Evolutionary conservation across 495 filamentous ascomycete species (phyloP), one percentile per base, ranked within the genome.

Genomic region (Xylaria sp.): DNA sequence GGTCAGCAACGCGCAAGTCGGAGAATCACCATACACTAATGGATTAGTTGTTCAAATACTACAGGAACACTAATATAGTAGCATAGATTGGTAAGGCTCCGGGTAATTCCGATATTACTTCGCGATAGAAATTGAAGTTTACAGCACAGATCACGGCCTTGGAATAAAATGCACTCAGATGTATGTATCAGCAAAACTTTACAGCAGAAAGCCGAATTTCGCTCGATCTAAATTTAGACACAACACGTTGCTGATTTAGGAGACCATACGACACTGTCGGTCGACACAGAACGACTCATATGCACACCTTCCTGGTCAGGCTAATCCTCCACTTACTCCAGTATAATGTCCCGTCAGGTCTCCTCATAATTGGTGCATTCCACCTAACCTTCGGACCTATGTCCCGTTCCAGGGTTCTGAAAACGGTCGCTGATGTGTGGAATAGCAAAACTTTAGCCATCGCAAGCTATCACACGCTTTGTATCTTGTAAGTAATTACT

Each of bases 301-400:
- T 12, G 52, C 37, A 40, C 59, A 71, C 69, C 69, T 71, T 71
- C 69, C 69, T 40, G 21, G 50, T 65, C 61, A 59, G 69, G 69
- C 31, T 66, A 71, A 66, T 59, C 69, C 61, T 71, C 61, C 69
- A 57, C 48, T n/a, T 19, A 48, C 66, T 68, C 68, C 59, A 55
- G 68, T 55, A 63, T 53, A 63, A 55, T 53, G 46, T 44, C 11
- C 46, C 12, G 11, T 46, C 41, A 29, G 50, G 26, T 19, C 26
- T 46, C 66, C 26, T 64, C 48, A 58, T 40, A 58, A 66, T 66
- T 71, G 69, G 61, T 63, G 50, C 61, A 63, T 31, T 71, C 59
- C n/a, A 37, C 50, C 46, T 53, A 12, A 44, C 40, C 37, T 58
- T 66, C 61, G 69, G 69, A 37, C 61, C 52, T 65, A 66, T 71